Base-by-base conservation (phyloP, 306 rosid genomes). In the Prunus salicina region DNA sequence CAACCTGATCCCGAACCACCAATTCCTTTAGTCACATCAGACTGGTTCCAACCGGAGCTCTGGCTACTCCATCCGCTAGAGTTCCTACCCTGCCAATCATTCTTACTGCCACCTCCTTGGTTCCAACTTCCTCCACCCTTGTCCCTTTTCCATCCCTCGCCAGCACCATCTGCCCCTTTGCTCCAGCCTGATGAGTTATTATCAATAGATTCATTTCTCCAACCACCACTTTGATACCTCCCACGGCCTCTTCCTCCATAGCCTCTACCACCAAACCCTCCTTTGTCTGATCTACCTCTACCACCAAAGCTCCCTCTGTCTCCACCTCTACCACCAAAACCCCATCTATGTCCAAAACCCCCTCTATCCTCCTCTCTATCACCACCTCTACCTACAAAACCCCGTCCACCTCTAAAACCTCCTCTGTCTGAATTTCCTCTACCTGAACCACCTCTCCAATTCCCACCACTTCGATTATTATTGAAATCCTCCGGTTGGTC, bases 251-350 rank as follows among this genome's bases (percentile, higher is more conserved):
- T 30, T 30, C 34, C 87, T 76, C 96, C 97, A 22, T 85, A 83
- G 69, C 93, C 96, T 38, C 97, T 69, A 69, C 92, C 89, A 11
- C 91, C 85, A 50, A 69, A 86, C 67, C 34, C 34, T 30, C 88
- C 87, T 74, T 84, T 60, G n/a, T 78, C 88, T 34, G 86, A 87
- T 63, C 85, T 65, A 52, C 83, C 84, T 80, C 90, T 85, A 61
- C 93, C 93, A 6, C 91, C 72, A 77, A 79, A 87, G 50, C 97
- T 93, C 38, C 96, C 97, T 76, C 90, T 75, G 12, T 34, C 77
- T 65, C 87, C 79, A 50, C 92, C 85, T 69, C 84, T 74, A 8
- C 50, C 72, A 3, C 87, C 78, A 27, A 74, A 78, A 22, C 78
- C 83, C 34, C 78, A 76, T 61, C 79, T 67, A 14, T 73, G 74